Percentiles rank a stretch among this genome's conserved stretches.
phyloP scores from a whole-genome alignment of 805 yeast species.

The Kodamaea hsintzibuensis region DNA sequence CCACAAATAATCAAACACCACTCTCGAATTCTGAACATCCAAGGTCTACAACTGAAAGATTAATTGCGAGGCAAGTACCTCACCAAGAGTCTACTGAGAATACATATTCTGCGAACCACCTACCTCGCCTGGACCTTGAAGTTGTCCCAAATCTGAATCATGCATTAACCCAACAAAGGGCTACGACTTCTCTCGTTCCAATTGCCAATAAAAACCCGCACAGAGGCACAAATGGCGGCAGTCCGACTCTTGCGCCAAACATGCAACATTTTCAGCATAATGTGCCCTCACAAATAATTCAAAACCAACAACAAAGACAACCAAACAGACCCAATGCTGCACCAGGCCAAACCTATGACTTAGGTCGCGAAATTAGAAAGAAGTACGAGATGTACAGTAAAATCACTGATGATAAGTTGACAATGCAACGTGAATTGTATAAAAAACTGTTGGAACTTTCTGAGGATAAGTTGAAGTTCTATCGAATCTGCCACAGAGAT shows the following conservation, averaged over 20 bases:
- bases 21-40: too few relatives aligned
- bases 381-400: background rate
- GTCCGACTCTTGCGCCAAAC: background rate
- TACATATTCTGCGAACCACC: background rate
- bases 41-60: too few relatives aligned
- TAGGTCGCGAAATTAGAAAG: background rate
- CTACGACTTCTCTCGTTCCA: too few relatives aligned
- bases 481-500: background rate
- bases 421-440: background rate
- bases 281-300: background rate
- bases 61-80: too few relatives aligned
- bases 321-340: background rate
- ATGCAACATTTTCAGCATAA: background rate
- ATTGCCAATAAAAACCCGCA: background rate
- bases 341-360: background rate
- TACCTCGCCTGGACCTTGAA: background rate
- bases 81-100: background rate
- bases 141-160: background rate
- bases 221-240: background rate
- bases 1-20: too few relatives aligned
- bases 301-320: background rate
- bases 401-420: background rate
- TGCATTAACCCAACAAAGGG: background rate
- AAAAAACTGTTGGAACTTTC: background rate
- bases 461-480: background rate